Evolutionary conservation across 208 protist genomes (phyloP).

Genomic region (Leishmania turanica): DNA sequence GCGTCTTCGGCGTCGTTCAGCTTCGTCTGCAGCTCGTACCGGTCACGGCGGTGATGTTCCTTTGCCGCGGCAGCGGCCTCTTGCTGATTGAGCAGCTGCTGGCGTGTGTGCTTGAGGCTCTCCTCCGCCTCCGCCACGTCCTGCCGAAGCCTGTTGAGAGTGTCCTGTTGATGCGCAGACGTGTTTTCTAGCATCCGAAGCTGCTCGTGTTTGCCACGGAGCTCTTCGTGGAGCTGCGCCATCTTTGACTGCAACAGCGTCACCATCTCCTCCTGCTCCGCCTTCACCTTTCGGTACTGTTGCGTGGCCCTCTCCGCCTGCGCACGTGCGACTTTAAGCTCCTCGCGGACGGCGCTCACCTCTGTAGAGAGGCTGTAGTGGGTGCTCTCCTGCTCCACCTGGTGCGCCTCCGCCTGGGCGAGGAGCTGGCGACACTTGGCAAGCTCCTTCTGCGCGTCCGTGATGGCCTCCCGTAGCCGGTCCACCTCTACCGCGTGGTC

Average conservation of each 20-base stretch:
- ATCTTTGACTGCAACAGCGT: conserved; percentile 47
- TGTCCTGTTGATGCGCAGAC: conserved; percentile 38
- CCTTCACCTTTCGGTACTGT: conserved; percentile 40
- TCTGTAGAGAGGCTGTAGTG: conserved; percentile 34
- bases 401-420: conserved; percentile 45
- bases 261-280: conserved; percentile 43
- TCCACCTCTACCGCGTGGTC: conserved; percentile 47
- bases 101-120: conserved; percentile 25
- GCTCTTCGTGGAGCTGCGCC: conserved; percentile 51
- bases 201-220: conserved; percentile 37
- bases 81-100: conserved; percentile 40
- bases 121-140: conserved; percentile 37
- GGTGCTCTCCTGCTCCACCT: conserved; percentile 38
- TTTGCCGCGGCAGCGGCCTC: conserved; percentile 34
- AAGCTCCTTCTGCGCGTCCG: conserved; percentile 56
- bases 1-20: conserved; percentile 47
- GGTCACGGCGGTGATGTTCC: conserved; percentile 53
- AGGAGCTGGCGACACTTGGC: conserved; percentile 45
- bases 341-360: conserved; percentile 23
- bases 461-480: conserved; percentile 40
- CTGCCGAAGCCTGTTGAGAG: conserved; percentile 21
- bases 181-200: conserved; percentile 34
- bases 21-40: conserved; percentile 38
- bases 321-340: conserved; percentile 31
- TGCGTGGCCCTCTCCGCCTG: conserved; percentile 31